Base-by-base conservation (phyloP, 2,329 filamentous ascomycete genomes). In the Arthrobotrys entomopaga region DNA sequence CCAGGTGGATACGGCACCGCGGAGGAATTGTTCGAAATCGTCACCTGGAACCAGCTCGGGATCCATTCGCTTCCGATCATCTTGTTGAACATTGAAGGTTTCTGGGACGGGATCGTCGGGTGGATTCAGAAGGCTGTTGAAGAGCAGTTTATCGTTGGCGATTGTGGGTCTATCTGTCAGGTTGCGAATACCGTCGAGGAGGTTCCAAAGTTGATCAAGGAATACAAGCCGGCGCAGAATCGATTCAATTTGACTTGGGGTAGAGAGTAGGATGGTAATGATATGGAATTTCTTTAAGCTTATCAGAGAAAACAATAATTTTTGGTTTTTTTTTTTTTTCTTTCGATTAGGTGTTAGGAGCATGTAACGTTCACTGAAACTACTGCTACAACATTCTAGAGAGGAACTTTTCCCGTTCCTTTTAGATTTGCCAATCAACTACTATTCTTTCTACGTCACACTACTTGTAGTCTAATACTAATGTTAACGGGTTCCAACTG, bases 11-110 rank as follows among this genome's bases (percentile, higher is more conserved):
- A 94, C 82, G 95, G 95, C 19, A 99, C 95, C 1, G 86, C 98
- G 81, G 95, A 99, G 84, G 95, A 99, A 85, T 86, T 99, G 80
- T 93, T 97, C 82, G 92, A 96, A 83, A 88, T 92, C 1, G 89
- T 89, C 24, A 96, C 92, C 10, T 99, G 95, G 93, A 98, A 97
- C 82, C 95, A 98, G 83, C 83, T 99, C 57, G 94, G 95, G 0
- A 98, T 99, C 77, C 95, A 98, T 82, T 86, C 85, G 78, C 85
- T 86, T 57, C 91, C 90, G 2, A 89, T 98, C 52, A 89, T 94
- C 63, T 84, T 97, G 56, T 87, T 91, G 78, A 98, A 98, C 81
- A 86, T 97, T 24, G 89, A 93, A 64, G 92, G 93, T 0, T 98
- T 96, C 82, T 99, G 93, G 87, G 90, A 96, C 81, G 93, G 93